phyloP scores from a whole-genome alignment of 129 eudicot genomes.

The Flaveria linearis region DNA sequence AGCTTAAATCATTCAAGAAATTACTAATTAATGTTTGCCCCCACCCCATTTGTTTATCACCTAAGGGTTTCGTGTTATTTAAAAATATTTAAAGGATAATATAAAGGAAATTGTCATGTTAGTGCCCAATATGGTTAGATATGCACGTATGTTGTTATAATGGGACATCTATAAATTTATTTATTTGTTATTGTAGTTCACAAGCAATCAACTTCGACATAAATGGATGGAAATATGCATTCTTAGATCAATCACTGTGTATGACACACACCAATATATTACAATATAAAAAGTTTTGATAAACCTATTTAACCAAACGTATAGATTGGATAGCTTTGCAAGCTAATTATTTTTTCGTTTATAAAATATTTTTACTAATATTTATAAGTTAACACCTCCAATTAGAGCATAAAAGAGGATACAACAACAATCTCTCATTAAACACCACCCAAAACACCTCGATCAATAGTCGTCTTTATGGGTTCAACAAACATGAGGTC shows the following conservation, averaged over 20 bases:
- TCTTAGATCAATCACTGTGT: too few species aligned
- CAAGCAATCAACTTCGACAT: too few species aligned
- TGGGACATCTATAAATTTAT: too few species aligned
- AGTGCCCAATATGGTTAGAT: too few species aligned
- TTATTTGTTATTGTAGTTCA: too few species aligned
- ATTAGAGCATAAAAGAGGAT: constrained; percentile 29
- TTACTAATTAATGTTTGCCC: not conserved
- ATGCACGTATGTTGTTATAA: too few species aligned
- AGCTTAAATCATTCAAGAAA: constrained; percentile 19
- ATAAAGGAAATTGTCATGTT: not conserved
- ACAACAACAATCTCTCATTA: not conserved
- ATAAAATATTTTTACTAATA: not conserved
- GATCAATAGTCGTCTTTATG: constrained; percentile 8
- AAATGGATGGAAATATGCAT: too few species aligned
- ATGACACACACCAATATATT: too few species aligned
- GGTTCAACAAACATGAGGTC: constrained; percentile 11
- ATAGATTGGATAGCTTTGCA: not conserved
- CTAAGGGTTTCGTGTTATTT: not conserved
- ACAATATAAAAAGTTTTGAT: too few species aligned
- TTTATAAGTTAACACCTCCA: not conserved
- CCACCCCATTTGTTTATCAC: constrained; percentile 2
- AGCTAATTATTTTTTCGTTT: not conserved
- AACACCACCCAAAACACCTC: not conserved
- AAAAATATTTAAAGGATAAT: not conserved
- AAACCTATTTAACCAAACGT: too few species aligned